Evolutionary conservation across 148 eudicot species (phyloP).

Genomic region (Simmondsia chinensis): DNA sequence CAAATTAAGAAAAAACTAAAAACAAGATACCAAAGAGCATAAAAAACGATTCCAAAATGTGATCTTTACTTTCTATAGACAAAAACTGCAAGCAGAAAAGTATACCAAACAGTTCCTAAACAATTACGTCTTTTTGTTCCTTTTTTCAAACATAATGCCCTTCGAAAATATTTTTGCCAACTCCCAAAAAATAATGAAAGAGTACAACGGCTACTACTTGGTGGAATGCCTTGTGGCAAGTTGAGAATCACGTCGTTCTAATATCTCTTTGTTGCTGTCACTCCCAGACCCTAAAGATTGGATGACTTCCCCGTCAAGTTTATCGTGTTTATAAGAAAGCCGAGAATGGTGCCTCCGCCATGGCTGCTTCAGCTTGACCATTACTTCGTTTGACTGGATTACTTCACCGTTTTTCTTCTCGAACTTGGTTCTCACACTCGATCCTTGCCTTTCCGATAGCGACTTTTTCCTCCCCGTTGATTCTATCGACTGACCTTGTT

Average conservation of each 20-base stretch:
- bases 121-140: too few species aligned
- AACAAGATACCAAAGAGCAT: too few species aligned
- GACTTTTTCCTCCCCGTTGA: constrained; percentile 41
- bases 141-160: too few species aligned
- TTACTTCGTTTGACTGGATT: constrained; percentile 9
- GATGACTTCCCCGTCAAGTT: constrained; percentile 22
- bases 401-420: constrained; percentile 25
- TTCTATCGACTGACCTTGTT: constrained; percentile 30
- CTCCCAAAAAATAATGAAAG: too few species aligned
- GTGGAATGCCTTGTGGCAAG: constrained; percentile 28
- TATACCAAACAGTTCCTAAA: too few species aligned
- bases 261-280: constrained; percentile 5
- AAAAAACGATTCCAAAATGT: too few species aligned
- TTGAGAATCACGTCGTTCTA: constrained; percentile 27
- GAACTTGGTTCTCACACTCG: constrained; percentile 1
- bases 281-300: constrained; percentile 5
- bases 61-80: too few species aligned
- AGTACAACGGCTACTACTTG: too few species aligned
- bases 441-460: constrained; percentile 13
- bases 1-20: too few species aligned
- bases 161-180: too few species aligned
- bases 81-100: too few species aligned
- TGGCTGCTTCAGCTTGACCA: constrained; percentile 10
- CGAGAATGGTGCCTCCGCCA: constrained; percentile 18
- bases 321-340: constrained; percentile 14